These are phyloP conservation scores for Mucuna pruriens DNA, from an alignment of 306 rosid species.

Conservation along the genomic window DNA sequence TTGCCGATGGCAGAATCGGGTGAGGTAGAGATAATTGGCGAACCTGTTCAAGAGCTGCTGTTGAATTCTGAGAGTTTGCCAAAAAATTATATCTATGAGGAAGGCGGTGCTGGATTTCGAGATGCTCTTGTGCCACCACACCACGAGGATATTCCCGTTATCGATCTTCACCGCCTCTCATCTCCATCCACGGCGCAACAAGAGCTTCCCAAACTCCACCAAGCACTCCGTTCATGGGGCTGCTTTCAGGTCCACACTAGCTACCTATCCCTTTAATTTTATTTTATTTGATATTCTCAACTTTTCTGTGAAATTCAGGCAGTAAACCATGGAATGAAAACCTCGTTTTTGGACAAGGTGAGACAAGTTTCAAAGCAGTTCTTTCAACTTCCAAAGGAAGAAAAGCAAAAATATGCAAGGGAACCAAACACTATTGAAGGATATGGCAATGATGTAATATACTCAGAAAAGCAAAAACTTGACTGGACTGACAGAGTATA, in stretches of 20 bases:
- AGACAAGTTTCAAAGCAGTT: constrained; percentile 45
- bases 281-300: not conserved
- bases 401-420: constrained; percentile 54
- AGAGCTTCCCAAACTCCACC: constrained; percentile 43
- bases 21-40: not conserved
- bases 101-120: constrained; percentile 33
- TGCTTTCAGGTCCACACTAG: constrained; percentile 62
- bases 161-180: constrained; percentile 42
- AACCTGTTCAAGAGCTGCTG: constrained; percentile 49
- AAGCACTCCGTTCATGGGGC: constrained; percentile 51
- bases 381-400: constrained; percentile 54
- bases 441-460: constrained; percentile 56
- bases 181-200: constrained; percentile 20
- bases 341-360: constrained; percentile 44
- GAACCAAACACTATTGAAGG: constrained; percentile 52
- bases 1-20: constrained; percentile 31
- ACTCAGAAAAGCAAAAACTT: constrained; percentile 54
- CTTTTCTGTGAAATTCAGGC: constrained; percentile 38
- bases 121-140: constrained; percentile 39
- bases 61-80: constrained; percentile 40
- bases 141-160: constrained; percentile 38
- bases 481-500: constrained; percentile 78
- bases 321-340: constrained; percentile 52
- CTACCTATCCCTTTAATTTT: no score
- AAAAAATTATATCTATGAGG: constrained; percentile 35